Evolutionary conservation across 192 early-diverging fungal genomes (phyloP).

Genomic region (Obelidium mucronatum): DNA sequence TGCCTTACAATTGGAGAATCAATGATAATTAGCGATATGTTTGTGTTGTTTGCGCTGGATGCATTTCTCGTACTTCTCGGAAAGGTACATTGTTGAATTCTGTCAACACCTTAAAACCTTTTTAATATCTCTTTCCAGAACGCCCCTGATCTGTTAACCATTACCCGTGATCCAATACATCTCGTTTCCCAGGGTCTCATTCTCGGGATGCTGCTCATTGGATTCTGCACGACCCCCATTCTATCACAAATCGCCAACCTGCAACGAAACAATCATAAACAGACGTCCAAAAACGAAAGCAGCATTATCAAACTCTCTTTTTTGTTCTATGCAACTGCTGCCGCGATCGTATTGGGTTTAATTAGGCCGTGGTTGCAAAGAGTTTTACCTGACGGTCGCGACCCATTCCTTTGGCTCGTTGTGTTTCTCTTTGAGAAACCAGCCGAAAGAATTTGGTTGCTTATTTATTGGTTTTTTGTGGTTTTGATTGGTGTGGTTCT

Average conservation of each 20-base stretch:
- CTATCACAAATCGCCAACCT: constrained; percentile 47
- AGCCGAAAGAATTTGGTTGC: constrained; percentile 39
- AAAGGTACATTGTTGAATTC: constrained; percentile 40
- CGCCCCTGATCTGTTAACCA: background rate
- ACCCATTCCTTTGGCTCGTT: constrained; percentile 74
- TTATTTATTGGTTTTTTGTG: constrained; percentile 54
- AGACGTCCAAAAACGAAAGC: background rate
- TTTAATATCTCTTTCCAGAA: background rate
- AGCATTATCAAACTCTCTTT: constrained; percentile 17
- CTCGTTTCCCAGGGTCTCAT: constrained; percentile 69
- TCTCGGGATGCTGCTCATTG: constrained; percentile 75
- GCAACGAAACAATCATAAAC: background rate
- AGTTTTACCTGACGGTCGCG: constrained; percentile 49
- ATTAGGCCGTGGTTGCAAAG: constrained; percentile 63
- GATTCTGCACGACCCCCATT: constrained; percentile 58
- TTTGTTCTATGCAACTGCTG: constrained; percentile 44
- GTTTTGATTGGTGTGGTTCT: constrained; percentile 50
- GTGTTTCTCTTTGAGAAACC: constrained; percentile 41
- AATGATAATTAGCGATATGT: constrained; percentile 63
- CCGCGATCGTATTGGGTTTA: constrained; percentile 55
- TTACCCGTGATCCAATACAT: constrained; percentile 34
- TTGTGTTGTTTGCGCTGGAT: constrained; percentile 60
- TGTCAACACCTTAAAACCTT: constrained; percentile 1
- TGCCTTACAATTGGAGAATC: constrained; percentile 77
- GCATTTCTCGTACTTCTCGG: constrained; percentile 48